phyloP scores from a whole-genome alignment of 495 filamentous ascomycete species.

The Neurospora sp. region DNA sequence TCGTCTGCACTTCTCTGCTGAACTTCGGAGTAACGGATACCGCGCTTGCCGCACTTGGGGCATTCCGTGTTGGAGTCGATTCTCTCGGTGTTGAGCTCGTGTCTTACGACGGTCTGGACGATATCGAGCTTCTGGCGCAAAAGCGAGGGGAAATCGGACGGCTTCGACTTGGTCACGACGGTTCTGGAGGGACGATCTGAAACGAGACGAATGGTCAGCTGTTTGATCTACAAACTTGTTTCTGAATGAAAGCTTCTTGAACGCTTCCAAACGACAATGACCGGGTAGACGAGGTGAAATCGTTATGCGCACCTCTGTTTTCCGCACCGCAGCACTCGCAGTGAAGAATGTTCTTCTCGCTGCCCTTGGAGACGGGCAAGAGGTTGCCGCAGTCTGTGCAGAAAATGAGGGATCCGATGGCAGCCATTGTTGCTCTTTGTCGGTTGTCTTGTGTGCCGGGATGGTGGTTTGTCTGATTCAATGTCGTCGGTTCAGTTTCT shows the following conservation, averaged over 20 bases:
- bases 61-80: constrained; percentile 60
- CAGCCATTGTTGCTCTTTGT: constrained; percentile 50
- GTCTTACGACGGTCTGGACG: constrained; percentile 69
- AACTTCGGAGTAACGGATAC: constrained; percentile 76
- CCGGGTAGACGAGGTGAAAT: not conserved
- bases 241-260: not conserved
- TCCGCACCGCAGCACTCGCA: constrained; percentile 79
- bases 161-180: constrained; percentile 73
- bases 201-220: constrained; percentile 1
- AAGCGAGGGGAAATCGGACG: constrained; percentile 76
- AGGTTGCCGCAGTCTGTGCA: constrained; percentile 91
- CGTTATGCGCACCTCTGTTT: constrained; percentile 56
- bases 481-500: not conserved
- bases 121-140: constrained; percentile 76
- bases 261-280: not conserved
- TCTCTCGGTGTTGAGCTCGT: constrained; percentile 69
- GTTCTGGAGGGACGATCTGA: constrained; percentile 72
- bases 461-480: not conserved
- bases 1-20: constrained; percentile 92
- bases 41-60: constrained; percentile 65
- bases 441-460: not conserved
- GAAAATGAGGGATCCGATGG: constrained; percentile 84
- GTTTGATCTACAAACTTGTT: not conserved
- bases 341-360: constrained; percentile 58
- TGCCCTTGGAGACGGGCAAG: constrained; percentile 67